Evolutionary conservation across 192 early-diverging fungal species (phyloP), one percentile per base, ranked within the genome.

Genomic region (Fimicolochytrium jonesii): DNA sequence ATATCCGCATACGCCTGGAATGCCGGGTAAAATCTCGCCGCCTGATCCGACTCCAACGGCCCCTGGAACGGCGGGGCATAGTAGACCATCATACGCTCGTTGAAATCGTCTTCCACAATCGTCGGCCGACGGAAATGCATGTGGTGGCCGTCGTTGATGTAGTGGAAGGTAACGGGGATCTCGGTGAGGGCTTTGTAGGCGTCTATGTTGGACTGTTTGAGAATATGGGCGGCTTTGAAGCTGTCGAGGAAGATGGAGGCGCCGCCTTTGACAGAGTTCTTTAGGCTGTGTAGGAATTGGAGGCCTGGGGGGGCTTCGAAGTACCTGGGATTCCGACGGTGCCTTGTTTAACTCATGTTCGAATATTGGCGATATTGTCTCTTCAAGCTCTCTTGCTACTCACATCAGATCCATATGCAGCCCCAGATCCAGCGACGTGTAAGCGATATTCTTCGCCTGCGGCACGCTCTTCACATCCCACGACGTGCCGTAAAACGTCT

Each of bases 401-500:
- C 81, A 89, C 89, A 92, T 69, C 36, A 93, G 70, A 78, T 93
- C 91, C 91, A 92, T 92, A 61, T 93, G 91, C 37, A 90, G 80
- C 0, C 89, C 90, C 17, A 93, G 76, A 61, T 86, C 77, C 25
- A 93, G 74, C 45, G 73, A 77, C 0, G 91, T 92, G 63, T 93
- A 93, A 3, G 91, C 91, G 71, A 93, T 90, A 71, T 93, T 93
- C 56, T 83, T 89, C 11, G 88, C 80, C 44, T 89, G 71, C 4
- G 80, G 80, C 2, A 86, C 71, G 35, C 77, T 87, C 70, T 87
- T 88, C 30, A 93, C 91, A 71, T 93, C 82, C 82, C 85, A 92
- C 18, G 79, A 78, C 7, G 67, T 46, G 3, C 90, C 90, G 74
- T 93, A 93, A 61, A 93, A 88, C 0, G 88, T 87, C 34, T 89